Percentiles rank a stretch among this genome's conserved stretches.
Evolutionary conservation across 257 asterid genomes (phyloP).

Genomic region (Solanum bukasovii): DNA sequence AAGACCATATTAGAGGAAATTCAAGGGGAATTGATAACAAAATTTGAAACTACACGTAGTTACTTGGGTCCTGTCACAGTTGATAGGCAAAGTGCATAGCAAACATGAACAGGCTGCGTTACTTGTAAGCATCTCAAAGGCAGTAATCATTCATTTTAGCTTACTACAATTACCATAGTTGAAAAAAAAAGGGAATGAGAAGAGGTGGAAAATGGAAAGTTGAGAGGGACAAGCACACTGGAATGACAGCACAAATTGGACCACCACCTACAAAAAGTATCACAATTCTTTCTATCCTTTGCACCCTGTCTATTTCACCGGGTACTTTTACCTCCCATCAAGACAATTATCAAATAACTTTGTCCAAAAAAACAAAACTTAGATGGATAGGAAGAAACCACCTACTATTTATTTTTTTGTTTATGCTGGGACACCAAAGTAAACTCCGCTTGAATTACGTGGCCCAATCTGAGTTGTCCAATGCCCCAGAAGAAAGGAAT

Average conservation of each 20-base stretch:
- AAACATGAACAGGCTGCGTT: background rate
- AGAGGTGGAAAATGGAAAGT: background rate
- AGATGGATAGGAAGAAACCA: background rate
- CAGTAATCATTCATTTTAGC: no score
- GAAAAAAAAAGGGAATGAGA: background rate
- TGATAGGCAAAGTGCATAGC: background rate
- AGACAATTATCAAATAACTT: background rate
- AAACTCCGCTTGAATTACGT: conserved; percentile 4
- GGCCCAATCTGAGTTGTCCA: conserved; percentile 17
- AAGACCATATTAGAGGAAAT: background rate
- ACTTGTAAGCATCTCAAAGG: background rate
- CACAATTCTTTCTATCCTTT: background rate
- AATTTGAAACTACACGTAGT: background rate
- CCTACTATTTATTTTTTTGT: background rate
- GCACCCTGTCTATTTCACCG: background rate
- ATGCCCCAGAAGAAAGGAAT: background rate
- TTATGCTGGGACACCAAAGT: background rate
- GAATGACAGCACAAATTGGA: conserved; percentile 1
- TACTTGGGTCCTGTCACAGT: background rate
- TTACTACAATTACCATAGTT: background rate
- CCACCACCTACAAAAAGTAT: background rate
- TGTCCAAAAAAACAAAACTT: background rate
- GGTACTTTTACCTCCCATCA: background rate
- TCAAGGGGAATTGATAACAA: background rate
- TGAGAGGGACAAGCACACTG: background rate